Conservation (phyloP, 148 eudicot genomes). For the Rhododendron henanense region DNA sequence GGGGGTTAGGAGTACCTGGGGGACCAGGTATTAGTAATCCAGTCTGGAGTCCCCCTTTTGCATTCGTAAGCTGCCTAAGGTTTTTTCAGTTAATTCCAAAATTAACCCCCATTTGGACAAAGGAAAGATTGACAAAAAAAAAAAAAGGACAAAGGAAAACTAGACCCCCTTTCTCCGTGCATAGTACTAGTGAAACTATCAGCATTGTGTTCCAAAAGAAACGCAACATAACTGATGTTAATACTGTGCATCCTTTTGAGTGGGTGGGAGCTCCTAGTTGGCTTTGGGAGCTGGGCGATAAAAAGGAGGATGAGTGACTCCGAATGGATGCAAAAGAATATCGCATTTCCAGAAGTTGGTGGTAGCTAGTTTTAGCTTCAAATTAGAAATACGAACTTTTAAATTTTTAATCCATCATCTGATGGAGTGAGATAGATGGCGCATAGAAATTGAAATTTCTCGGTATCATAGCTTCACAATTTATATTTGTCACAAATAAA, state of each 20-base stretch:
- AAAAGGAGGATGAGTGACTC: not conserved
- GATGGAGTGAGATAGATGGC: conserved; percentile 5
- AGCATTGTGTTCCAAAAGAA: not conserved
- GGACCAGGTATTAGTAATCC: not conserved
- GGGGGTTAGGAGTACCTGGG: not conserved
- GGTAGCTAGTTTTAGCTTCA: not conserved
- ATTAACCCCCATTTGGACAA: too few relatives aligned
- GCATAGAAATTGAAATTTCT: not conserved
- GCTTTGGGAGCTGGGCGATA: not conserved
- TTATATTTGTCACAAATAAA: not conserved
- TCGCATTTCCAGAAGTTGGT: not conserved
- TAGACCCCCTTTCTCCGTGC: not conserved
- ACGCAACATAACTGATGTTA: not conserved
- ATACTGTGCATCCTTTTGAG: not conserved
- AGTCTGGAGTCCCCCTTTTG: not conserved
- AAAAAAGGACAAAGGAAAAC: not conserved
- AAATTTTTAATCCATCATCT: not conserved
- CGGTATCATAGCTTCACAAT: not conserved
- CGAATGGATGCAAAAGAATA: not conserved
- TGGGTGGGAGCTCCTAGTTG: not conserved
- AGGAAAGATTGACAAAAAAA: too few relatives aligned
- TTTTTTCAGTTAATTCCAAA: not conserved
- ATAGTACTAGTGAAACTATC: not conserved
- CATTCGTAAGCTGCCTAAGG: not conserved
- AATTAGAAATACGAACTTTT: not conserved